Evolutionary conservation across 768 basidiomycete genomes (phyloP).

Genomic region (Artomyces pyxidatus): DNA sequence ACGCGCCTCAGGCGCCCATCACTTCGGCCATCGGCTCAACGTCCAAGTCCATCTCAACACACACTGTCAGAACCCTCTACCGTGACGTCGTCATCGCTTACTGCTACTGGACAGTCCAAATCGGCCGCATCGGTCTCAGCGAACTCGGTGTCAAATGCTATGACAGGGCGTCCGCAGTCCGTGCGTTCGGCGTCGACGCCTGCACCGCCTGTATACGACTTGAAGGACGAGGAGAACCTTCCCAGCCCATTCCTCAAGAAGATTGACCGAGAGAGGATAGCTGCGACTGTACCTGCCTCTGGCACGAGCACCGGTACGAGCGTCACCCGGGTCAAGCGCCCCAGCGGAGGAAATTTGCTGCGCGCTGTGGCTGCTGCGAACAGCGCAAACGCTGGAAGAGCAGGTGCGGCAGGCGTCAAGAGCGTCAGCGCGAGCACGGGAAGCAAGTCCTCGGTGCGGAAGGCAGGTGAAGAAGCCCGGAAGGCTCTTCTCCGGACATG

Average conservation of each 20-base stretch:
- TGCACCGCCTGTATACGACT: conserved; percentile 39
- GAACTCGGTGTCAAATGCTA: conserved; percentile 7
- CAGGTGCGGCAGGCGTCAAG: not conserved
- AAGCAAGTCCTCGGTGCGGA: conserved; percentile 30
- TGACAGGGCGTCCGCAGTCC: not conserved
- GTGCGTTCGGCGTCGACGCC: not conserved
- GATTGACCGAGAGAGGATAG: conserved; percentile 30
- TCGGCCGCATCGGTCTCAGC: not conserved
- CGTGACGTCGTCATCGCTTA: conserved; percentile 8
- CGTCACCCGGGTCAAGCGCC: conserved; percentile 27
- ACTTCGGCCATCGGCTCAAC: not conserved
- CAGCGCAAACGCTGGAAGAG: conserved; percentile 35
- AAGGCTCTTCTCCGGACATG: conserved; percentile 34
- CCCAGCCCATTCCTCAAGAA: conserved; percentile 78
- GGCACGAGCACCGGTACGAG: conserved; percentile 7
- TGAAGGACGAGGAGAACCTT: conserved; percentile 74
- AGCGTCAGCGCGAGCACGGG: not conserved
- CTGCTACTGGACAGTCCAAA: not conserved
- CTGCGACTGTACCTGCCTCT: conserved; percentile 13
- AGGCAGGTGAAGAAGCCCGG: conserved; percentile 44
- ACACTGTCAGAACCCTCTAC: conserved; percentile 6
- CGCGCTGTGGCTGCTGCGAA: conserved; percentile 52
- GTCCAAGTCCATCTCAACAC: not conserved
- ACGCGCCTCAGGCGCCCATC: conserved; percentile 1
- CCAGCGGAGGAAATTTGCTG: conserved; percentile 45